phyloP scores from a whole-genome alignment of 2,329 filamentous ascomycete species.

The Allantophomopsis cytisporea region DNA sequence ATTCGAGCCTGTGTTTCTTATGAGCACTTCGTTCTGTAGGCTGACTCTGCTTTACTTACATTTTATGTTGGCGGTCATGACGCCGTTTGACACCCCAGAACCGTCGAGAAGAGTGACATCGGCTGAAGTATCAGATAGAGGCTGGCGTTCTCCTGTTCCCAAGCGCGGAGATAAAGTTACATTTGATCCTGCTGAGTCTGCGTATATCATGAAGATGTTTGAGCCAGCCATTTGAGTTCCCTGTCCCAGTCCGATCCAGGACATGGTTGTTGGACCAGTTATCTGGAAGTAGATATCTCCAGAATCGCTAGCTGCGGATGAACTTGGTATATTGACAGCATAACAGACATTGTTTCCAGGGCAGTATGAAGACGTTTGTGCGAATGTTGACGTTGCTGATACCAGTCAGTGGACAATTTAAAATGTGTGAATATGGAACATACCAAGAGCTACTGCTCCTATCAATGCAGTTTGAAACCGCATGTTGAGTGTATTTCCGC shows the following conservation, averaged over 20 bases:
- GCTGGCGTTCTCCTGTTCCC: conserved; percentile 27
- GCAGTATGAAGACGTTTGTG: conserved; percentile 10
- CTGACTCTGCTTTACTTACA: conserved; percentile 21
- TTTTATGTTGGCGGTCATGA: conserved; percentile 40
- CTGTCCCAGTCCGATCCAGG: conserved; percentile 42
- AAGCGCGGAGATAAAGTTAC: conserved; percentile 41
- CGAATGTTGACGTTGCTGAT: conserved; percentile 6
- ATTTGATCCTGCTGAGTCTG: conserved; percentile 33
- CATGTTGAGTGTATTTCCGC: no score
- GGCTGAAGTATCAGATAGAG: conserved; percentile 24
- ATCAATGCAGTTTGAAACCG: no score
- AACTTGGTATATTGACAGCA: conserved; percentile 36
- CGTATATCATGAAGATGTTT: conserved; percentile 46
- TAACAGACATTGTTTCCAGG: conserved; percentile 19
- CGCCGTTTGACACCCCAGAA: conserved; percentile 33
- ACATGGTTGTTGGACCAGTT: conserved; percentile 32
- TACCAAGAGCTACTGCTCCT: no score
- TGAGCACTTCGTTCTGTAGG: conserved; percentile 5
- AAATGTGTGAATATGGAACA: background rate
- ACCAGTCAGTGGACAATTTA: background rate
- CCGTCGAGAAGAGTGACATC: conserved; percentile 35
- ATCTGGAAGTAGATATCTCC: conserved; percentile 46
- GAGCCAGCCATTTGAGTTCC: conserved; percentile 36
- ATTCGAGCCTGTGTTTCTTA: conserved; percentile 25
- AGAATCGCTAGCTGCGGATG: conserved; percentile 31